Conservation (phyloP, 1,284 basidiomycete species). For the Hypsizygus ulmarius region DNA sequence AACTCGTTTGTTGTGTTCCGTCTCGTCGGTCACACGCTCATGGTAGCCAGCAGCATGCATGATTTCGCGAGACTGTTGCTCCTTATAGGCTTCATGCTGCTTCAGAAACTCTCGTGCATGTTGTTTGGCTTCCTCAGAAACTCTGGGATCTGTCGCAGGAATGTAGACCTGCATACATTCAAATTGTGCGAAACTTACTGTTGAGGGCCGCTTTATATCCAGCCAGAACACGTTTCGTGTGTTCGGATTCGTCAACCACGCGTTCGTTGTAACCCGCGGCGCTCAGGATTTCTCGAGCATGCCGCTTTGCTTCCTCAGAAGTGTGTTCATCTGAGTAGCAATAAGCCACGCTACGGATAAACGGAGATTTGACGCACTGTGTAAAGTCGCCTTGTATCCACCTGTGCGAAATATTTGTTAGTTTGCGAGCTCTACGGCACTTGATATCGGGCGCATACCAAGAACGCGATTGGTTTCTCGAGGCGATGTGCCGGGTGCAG, state of each 20-base stretch:
- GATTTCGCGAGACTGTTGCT: slow-evolving; percentile 45
- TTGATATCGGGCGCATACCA: slow-evolving; percentile 8
- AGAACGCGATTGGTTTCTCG: slow-evolving; percentile 15
- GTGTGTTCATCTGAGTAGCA: slow-evolving; percentile 14
- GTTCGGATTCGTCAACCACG: slow-evolving; percentile 17
- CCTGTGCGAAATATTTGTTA: slow-evolving; percentile 3
- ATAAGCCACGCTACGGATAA: background rate
- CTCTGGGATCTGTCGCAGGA: slow-evolving; percentile 32
- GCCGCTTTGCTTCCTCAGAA: slow-evolving; percentile 50
- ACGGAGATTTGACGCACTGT: slow-evolving; percentile 8
- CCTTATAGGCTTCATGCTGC: slow-evolving; percentile 19
- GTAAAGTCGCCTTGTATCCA: slow-evolving; percentile 19
- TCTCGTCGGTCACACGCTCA: slow-evolving; percentile 13
- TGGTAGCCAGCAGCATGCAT: slow-evolving; percentile 24
- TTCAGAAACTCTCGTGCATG: slow-evolving; percentile 35
- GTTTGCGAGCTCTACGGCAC: background rate
- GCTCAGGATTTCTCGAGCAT: slow-evolving; percentile 43
- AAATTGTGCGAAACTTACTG: slow-evolving; percentile 25
- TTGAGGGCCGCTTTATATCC: slow-evolving; percentile 32
- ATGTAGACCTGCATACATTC: background rate
- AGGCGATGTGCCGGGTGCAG: background rate
- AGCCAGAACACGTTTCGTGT: slow-evolving; percentile 21
- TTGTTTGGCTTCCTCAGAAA: slow-evolving; percentile 39
- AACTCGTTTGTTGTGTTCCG: slow-evolving; percentile 19
- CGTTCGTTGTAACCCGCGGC: slow-evolving; percentile 11